phyloP scores from a whole-genome alignment of 495 filamentous ascomycete species.

The Bryoglossum gracile region DNA sequence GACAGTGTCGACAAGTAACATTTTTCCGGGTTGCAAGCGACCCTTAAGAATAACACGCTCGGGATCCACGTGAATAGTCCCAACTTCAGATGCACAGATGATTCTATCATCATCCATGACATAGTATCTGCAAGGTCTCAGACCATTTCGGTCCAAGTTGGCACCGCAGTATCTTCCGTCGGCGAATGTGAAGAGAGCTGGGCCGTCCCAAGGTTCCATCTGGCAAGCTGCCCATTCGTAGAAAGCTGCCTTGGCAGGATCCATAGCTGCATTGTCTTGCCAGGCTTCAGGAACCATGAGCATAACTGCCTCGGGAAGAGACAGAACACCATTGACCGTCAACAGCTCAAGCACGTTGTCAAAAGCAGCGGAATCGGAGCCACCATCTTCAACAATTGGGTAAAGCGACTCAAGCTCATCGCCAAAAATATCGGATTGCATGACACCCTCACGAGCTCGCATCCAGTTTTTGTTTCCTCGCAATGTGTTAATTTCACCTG shows the following conservation, averaged over 20 bases:
- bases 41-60: slow-evolving; percentile 92
- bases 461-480: slow-evolving; percentile 99
- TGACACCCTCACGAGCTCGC: slow-evolving; percentile 92
- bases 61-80: slow-evolving; percentile 86
- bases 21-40: slow-evolving; percentile 89
- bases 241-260: slow-evolving; percentile 93
- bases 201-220: slow-evolving; percentile 99
- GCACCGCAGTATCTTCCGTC: slow-evolving; percentile 98
- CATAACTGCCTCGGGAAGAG: slow-evolving; percentile 96
- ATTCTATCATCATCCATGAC: slow-evolving; percentile 97
- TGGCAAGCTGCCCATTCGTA: slow-evolving; percentile 99
- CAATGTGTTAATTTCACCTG: slow-evolving; percentile 86
- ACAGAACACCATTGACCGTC: slow-evolving; percentile 94
- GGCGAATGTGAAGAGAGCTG: slow-evolving; percentile 95
- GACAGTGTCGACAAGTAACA: slow-evolving; percentile 94
- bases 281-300: slow-evolving; percentile 98
- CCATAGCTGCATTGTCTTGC: slow-evolving; percentile 91
- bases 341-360: slow-evolving; percentile 96
- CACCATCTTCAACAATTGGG: slow-evolving; percentile 94
- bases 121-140: slow-evolving; percentile 97
- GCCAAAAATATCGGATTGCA: slow-evolving; percentile 87
- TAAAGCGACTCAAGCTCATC: slow-evolving; percentile 89
- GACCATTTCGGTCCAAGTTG: slow-evolving; percentile 95
- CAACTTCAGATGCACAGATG: slow-evolving; percentile 96
- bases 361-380: slow-evolving; percentile 96